Evolutionary conservation across 345 rosid genomes (phyloP).

Genomic region (Eucalyptus polybractea): DNA sequence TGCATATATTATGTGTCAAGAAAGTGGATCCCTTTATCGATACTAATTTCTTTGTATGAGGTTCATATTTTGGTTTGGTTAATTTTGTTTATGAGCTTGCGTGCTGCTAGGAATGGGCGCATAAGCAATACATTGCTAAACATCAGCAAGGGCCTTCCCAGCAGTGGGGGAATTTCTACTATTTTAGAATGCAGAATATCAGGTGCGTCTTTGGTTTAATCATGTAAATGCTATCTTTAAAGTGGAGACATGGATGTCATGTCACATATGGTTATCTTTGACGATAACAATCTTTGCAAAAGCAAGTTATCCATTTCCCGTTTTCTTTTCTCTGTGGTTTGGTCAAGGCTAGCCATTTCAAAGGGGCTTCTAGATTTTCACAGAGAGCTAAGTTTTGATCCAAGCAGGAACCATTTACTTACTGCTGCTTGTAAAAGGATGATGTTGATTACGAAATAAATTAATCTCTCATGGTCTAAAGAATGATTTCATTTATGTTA

Average conservation of each 20-base stretch:
- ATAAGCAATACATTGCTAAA: slow-evolving; percentile 73
- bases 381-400: neutral
- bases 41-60: neutral
- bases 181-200: slow-evolving; percentile 89
- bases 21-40: neutral
- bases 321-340: neutral
- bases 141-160: slow-evolving; percentile 92
- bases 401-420: neutral
- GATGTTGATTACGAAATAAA: neutral
- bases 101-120: slow-evolving; percentile 82
- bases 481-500: neutral
- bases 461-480: neutral
- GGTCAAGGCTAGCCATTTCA: neutral
- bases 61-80: neutral
- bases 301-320: neutral
- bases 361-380: neutral
- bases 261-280: neutral
- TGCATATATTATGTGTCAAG: neutral
- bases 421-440: neutral
- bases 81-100: neutral
- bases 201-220: slow-evolving; percentile 32
- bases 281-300: neutral
- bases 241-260: neutral
- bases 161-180: slow-evolving; percentile 96
- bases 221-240: neutral